These are phyloP conservation scores for Pholiota molesta DNA, from an alignment of 768 basidiomycete genomes.

Conservation along the genomic window DNA sequence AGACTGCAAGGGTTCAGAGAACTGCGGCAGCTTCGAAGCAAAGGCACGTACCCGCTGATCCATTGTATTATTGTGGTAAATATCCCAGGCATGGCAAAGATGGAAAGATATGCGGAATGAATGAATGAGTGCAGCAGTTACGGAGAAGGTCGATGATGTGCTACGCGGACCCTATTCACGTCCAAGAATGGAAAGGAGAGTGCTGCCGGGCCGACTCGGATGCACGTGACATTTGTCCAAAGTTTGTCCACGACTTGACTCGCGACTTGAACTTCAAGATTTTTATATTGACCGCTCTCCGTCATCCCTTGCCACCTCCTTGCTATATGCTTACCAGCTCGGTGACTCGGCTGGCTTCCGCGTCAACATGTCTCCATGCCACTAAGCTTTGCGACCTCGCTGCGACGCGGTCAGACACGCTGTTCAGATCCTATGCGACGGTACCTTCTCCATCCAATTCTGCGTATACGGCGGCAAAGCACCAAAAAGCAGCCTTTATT, in stretches of 20 bases:
- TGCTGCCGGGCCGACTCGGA: conserved; percentile 5
- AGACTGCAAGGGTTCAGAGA: conserved; percentile 45
- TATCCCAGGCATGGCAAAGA: conserved; percentile 38
- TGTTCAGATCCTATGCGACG: not conserved
- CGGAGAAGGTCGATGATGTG: conserved; percentile 3
- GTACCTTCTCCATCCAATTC: not conserved
- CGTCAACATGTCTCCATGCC: conserved; percentile 9
- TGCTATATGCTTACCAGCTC: conserved; percentile 10
- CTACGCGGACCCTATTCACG: conserved; percentile 9
- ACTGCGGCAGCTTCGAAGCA: not conserved
- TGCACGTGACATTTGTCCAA: not conserved
- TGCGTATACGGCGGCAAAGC: not conserved
- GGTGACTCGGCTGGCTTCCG: conserved; percentile 4
- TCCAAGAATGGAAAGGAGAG: conserved; percentile 10
- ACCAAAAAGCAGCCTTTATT: not conserved
- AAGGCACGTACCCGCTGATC: conserved; percentile 41
- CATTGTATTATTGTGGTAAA: conserved; percentile 47
- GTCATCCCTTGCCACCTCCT: not conserved
- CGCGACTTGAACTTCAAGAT: not conserved
- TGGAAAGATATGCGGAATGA: not conserved
- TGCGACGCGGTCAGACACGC: not conserved
- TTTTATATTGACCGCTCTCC: not conserved
- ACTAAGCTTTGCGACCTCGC: conserved; percentile 1
- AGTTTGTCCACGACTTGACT: not conserved
- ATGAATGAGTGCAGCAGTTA: not conserved